phyloP scores from a whole-genome alignment of 345 rosid genomes.

The Ceriops decandra region DNA sequence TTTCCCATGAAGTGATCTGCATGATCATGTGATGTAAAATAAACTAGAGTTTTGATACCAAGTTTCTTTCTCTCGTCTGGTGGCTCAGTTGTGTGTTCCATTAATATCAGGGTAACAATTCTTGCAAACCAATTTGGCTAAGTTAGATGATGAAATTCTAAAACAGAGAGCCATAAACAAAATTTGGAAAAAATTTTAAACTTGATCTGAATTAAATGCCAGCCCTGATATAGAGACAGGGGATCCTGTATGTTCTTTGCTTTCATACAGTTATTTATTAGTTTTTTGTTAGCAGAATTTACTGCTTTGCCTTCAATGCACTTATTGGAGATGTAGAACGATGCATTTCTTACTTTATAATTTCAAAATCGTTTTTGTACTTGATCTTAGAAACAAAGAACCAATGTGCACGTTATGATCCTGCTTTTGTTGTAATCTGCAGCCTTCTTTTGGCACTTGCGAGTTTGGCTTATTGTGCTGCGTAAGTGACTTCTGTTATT shows the following conservation, averaged over 20 bases:
- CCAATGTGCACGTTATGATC: conserved; percentile 99
- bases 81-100: not conserved
- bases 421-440: conserved; percentile 95
- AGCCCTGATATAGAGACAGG: too few species aligned
- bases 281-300: not conserved
- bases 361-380: conserved; percentile 13
- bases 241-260: too few species aligned
- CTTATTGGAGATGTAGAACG: not conserved
- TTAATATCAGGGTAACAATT: not conserved
- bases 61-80: too few species aligned
- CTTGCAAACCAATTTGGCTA: too few species aligned
- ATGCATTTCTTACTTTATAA: not conserved
- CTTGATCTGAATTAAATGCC: not conserved
- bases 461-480: conserved; percentile 82
- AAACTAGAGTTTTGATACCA: too few species aligned
- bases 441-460: conserved; percentile 77
- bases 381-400: conserved; percentile 82
- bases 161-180: too few species aligned
- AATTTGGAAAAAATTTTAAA: not conserved
- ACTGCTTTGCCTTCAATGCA: not conserved
- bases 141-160: too few species aligned
- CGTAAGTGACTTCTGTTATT: conserved; percentile 52
- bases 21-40: too few species aligned
- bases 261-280: not conserved
- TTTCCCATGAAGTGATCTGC: too few species aligned